Evolutionary conservation across 176 grass and related monocot genomes (phyloP).

Genomic region (Typha latifolia): DNA sequence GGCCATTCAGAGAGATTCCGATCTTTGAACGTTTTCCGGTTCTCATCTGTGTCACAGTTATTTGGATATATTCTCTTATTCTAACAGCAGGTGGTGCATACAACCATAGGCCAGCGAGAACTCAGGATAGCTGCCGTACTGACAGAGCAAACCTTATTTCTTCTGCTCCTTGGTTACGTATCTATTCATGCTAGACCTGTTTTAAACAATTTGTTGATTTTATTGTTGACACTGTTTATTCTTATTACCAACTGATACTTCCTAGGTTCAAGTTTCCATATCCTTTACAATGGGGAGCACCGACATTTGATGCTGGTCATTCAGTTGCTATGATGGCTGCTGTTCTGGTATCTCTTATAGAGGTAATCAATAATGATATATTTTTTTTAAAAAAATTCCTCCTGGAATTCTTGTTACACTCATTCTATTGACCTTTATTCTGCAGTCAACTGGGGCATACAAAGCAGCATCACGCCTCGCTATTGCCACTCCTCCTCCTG

Average conservation of each 20-base stretch:
- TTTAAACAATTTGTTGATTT: constrained; percentile 1
- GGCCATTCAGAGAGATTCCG: constrained; percentile 38
- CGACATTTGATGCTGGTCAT: constrained; percentile 46
- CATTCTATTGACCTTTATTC: constrained; percentile 4
- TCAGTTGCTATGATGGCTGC: constrained; percentile 44
- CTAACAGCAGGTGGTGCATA: constrained; percentile 43
- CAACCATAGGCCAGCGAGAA: constrained; percentile 32
- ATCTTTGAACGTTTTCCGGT: constrained; percentile 45
- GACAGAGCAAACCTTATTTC: constrained; percentile 49
- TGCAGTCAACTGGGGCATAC: constrained; percentile 40
- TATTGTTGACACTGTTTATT: background rate
- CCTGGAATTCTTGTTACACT: background rate
- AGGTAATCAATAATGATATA: constrained; percentile 21
- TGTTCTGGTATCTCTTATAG: constrained; percentile 39
- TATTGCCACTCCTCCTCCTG: constrained; percentile 51
- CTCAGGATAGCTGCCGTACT: constrained; percentile 35
- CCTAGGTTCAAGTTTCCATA: constrained; percentile 54
- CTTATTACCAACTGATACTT: background rate
- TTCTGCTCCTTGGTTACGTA: constrained; percentile 39
- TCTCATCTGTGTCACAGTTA: constrained; percentile 32
- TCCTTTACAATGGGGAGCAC: constrained; percentile 53
- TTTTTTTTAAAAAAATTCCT: constrained; percentile 1
- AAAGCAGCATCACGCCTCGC: constrained; percentile 40
- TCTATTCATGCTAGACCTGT: background rate
- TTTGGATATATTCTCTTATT: constrained; percentile 49